Evolutionary conservation across 192 early-diverging fungal species (phyloP).

Genomic region (Phycomyces blakesleeanus): DNA sequence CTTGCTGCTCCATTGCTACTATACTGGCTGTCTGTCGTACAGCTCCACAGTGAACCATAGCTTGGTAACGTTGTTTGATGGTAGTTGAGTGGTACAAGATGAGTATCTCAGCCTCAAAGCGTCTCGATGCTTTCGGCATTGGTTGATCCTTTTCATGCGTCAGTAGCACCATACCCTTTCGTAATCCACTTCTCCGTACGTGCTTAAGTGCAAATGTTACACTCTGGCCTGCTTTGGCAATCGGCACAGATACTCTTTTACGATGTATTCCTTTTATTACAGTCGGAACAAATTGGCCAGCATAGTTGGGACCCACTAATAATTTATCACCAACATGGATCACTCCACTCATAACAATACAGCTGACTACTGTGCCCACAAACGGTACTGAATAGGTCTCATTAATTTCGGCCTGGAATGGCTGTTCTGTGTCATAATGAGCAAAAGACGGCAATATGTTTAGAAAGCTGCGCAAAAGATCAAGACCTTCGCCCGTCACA

Average conservation of each 20-base stretch:
- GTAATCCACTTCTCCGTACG: slow-evolving; percentile 68
- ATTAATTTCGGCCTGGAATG: slow-evolving; percentile 81
- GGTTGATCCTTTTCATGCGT: slow-evolving; percentile 37
- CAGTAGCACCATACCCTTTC: slow-evolving; percentile 85
- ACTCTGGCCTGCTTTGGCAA: slow-evolving; percentile 78
- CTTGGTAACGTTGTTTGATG: slow-evolving; percentile 86
- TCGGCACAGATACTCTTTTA: slow-evolving; percentile 75
- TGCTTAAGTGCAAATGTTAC: slow-evolving; percentile 85
- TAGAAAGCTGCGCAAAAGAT: slow-evolving; percentile 73
- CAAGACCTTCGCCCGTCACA: slow-evolving; percentile 71
- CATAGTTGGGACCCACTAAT: slow-evolving; percentile 80
- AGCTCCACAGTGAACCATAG: slow-evolving; percentile 90
- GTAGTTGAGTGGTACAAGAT: slow-evolving; percentile 91
- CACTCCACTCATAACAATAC: slow-evolving; percentile 62
- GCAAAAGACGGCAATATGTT: slow-evolving; percentile 71
- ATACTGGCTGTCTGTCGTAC: slow-evolving; percentile 86
- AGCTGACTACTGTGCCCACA: slow-evolving; percentile 88
- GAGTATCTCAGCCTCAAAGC: slow-evolving; percentile 91
- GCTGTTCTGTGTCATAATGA: slow-evolving; percentile 53
- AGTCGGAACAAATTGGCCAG: slow-evolving; percentile 75
- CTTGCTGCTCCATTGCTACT: slow-evolving; percentile 60
- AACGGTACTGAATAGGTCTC: slow-evolving; percentile 90
- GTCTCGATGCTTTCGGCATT: slow-evolving; percentile 51
- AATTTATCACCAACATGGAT: slow-evolving; percentile 79
- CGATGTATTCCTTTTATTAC: slow-evolving; percentile 85